Evolutionary conservation across 768 basidiomycete genomes (phyloP).

Genomic region (Phlegmacium glaucopus): DNA sequence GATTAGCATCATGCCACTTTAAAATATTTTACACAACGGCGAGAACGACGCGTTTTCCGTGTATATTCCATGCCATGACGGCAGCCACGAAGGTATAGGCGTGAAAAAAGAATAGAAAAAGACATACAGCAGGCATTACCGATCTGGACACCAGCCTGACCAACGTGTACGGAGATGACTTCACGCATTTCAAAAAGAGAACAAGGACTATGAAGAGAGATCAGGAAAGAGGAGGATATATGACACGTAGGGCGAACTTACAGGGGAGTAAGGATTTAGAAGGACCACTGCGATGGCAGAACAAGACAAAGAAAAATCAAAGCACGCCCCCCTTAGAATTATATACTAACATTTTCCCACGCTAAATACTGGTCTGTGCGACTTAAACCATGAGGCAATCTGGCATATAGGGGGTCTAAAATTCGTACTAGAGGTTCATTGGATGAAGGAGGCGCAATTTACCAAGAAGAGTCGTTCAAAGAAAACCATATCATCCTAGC

Average conservation of each 20-base stretch:
- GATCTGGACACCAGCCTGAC: conserved; percentile 97
- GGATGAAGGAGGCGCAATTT: too few species aligned
- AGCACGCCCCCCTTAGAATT: conserved; percentile 40
- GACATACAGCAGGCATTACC: conserved; percentile 98
- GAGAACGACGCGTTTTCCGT: conserved; percentile 31
- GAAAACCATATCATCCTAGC: background rate
- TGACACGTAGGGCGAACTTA: conserved; percentile 29
- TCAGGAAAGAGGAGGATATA: conserved; percentile 15
- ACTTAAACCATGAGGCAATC: conserved; percentile 9
- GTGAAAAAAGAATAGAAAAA: conserved; percentile 18
- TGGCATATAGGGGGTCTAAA: too few species aligned
- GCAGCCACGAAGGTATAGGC: conserved; percentile 1
- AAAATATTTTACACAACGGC: conserved; percentile 12
- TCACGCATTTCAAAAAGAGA: conserved; percentile 65
- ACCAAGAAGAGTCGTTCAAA: too few species aligned
- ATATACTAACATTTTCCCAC: conserved; percentile 40
- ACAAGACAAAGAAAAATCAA: conserved; percentile 39
- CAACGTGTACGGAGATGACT: conserved; percentile 98
- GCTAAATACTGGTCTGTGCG: conserved; percentile 43
- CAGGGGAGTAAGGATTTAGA: conserved; percentile 22
- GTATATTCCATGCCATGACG: conserved; percentile 16
- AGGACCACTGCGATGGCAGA: conserved; percentile 40
- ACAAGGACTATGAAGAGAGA: conserved; percentile 17
- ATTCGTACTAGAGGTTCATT: too few species aligned
- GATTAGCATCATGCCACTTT: conserved; percentile 37